Evolutionary conservation across 2,329 filamentous ascomycete species (phyloP), one percentile per base, ranked within the genome.

Genomic region (Colletotrichum magnum): DNA sequence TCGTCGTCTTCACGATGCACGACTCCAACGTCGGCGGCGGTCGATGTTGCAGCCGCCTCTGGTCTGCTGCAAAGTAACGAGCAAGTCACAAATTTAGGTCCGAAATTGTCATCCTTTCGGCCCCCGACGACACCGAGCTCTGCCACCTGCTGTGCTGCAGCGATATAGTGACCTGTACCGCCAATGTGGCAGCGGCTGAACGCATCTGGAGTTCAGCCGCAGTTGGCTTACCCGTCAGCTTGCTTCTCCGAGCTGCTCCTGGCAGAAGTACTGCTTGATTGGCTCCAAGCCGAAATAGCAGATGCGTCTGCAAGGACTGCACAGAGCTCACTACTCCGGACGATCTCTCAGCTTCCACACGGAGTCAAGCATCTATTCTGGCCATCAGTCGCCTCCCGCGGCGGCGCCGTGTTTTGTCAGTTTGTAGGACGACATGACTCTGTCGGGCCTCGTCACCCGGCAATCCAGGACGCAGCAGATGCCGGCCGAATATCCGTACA

Each of bases 141-240:
- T 50, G 43, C 52, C 26, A 39, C 50, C 41, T 61, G 59, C 39
- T 6, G 18, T 39, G 6, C 59, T 53, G 50, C 60, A 7, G 16
- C 41, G 50, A 36, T 36, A 36, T 15, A 16, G 36, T 54, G 28
- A 43, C 32, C n/a, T 16, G 41, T 54, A 24, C 32, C 4, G 41
- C 65, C 54, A 54, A 54, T 54, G 50, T 48, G 28, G 28, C 24
- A 50, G 48, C 61, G 61, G 65, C 65, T 68, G 21, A 64, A 58
- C 4, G 47, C 53, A 52, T 41, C 26, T 39, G 43, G 10, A 15
- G 53, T 48, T 64, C 65, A 69, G 61, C 56, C 26, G 61, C 62
- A 47, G 51, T 21, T 24, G 6, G 56, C 56, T 57, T 18, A 45
- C 62, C 13, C 24, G 65, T 56, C 61, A 58, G 58, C 64, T 39